Evolutionary conservation across 345 rosid species (phyloP), one percentile per base, ranked within the genome.

Genomic region (Eucalyptus lansdowneana): DNA sequence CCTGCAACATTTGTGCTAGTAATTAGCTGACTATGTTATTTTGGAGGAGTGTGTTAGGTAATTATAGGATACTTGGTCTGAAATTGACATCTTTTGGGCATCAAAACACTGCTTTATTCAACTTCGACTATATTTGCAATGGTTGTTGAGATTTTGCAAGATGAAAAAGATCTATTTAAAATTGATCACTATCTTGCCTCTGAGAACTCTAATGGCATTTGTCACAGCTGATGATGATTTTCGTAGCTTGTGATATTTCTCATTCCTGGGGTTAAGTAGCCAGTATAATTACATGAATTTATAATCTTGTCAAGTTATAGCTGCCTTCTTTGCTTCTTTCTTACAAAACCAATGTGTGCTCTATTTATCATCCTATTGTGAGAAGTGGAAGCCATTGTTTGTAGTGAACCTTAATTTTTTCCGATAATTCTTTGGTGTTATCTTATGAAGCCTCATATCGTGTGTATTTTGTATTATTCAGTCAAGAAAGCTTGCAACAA

Each of bases 401-500:
- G 14, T 37, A 11, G 14, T 22, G 8, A 72, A 40, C 29, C 47
- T 53, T 65, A 37, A 24, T 25, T 87, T 87, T 25, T 62, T 19
- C 49, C 31, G 19, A 50, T 86, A 40, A 51, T 87, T 27, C 69
- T 80, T 76, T 37, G 9, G 12, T 45, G 45, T 76, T 87, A 8
- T 89, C 86, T 22, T 60, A 25, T 22, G 29, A 40, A 76, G 85
- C 47, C 85, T 76, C 29, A 76, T 76, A 11, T 76, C 24, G 5
- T 76, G 67, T 87, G 45, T 60, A 22, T 67, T 87, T 47, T 50
- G 47, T 50, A 86, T 89, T 16, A 88, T 92, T 88, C 95, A 98
- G 99, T 91, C 97, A 94, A 92, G 96, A 90, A 42, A 93, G 97
- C 92, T 90, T 92, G 16, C 97, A 94, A 69, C 93, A 91, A 72